Evolutionary conservation across 352 stramenopile genomes (phyloP).

Genomic region (Thalassiosira exigua): DNA sequence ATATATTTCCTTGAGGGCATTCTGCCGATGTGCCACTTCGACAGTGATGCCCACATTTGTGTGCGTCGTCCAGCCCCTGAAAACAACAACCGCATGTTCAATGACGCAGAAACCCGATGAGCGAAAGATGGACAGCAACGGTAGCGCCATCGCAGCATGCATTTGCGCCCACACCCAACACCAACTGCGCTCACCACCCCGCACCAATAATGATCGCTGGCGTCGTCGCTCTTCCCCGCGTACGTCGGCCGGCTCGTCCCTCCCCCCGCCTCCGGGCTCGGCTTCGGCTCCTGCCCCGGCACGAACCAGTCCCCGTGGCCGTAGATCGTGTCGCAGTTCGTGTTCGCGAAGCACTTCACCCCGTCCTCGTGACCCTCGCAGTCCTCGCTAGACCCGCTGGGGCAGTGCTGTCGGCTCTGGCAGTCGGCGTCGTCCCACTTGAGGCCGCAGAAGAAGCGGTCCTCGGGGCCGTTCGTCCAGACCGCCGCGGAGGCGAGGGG

Average conservation of each 20-base stretch:
- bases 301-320: constrained; percentile 45
- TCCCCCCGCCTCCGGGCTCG: constrained; percentile 40
- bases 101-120: too few species aligned
- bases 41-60: constrained; percentile 54
- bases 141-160: too few species aligned
- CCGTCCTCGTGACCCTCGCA: constrained; percentile 43
- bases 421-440: constrained; percentile 62
- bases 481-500: background rate
- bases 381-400: constrained; percentile 42
- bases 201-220: constrained; percentile 59
- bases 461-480: constrained; percentile 49
- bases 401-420: constrained; percentile 52
- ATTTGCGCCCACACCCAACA: too few species aligned
- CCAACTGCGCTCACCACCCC: too few species aligned
- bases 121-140: too few species aligned
- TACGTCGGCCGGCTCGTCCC: constrained; percentile 31
- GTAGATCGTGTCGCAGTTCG: constrained; percentile 45
- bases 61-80: constrained; percentile 49
- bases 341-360: constrained; percentile 58
- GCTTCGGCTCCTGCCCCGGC: constrained; percentile 23
- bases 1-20: constrained; percentile 52
- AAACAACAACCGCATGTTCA: too few species aligned
- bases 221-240: constrained; percentile 39
- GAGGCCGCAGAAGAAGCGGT: constrained; percentile 61
- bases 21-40: constrained; percentile 26